Base-by-base conservation (phyloP, 441 rosid species). In the Eutrema salsugineum region DNA sequence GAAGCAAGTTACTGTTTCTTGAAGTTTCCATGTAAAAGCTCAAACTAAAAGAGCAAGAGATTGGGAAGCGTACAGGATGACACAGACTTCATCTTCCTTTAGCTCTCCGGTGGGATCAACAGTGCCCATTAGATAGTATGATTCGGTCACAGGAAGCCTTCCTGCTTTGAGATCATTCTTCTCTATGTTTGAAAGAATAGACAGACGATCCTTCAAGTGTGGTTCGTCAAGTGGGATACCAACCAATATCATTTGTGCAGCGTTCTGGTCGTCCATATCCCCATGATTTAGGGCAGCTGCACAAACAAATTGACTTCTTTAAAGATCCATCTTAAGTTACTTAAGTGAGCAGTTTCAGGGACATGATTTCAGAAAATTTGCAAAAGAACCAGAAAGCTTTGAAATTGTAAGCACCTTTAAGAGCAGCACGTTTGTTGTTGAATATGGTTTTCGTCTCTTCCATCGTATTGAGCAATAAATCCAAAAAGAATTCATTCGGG, bases 61-160 rank as follows among this genome's bases (percentile, higher is more conserved):
- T 5, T 32, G 0, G 33, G 6, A 27, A 56, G 68, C 96, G 0
- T 84, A 93, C 97, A 90, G 75, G 55, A 94, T 86, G 35, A 94
- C 77, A 76, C 96, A 79, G 63, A 94, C 96, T 91, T 94, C 91
- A 79, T 84, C 79, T 22, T 72, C 67, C 80, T 82, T 72, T 8
- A 94, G 74, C 67, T 48, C 35, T 61, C 87, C 86, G 1, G 94
- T 86, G 51, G 99, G 99, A 79, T 91, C 94, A 14, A 76, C 83
- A 4, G 93, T 91, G 36, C 99, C 99, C 97, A 94, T 88, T 11
- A 94, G 73, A 82, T 94, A 86, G 73, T 83, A 89, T 19, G 90
- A 86, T 35, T 90, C 96, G 1, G 78, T 6, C 6, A 87, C 54
- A 7, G 83, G 94, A 58, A 94, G 82, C 67, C 38, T 89, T 59